Evolutionary conservation across 164 flowering plant species (phyloP).

Genomic region (Vitis vinifera): ASM3070453v1 NC_081806.1:6303001-6303500

Average conservation of each 20-base stretch:
- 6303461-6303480: neutral
- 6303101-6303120: conserved; percentile 1
- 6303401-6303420: neutral
- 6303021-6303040: neutral
- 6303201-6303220: conserved; percentile 6
- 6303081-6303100: neutral
- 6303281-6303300: neutral
- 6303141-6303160: neutral
- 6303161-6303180: neutral
- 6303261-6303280: conserved; percentile 1
- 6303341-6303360: neutral
- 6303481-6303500: neutral
- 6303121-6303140: neutral
- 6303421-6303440: neutral
- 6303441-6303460: neutral
- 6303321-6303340: neutral
- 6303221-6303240: neutral
- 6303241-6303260: neutral
- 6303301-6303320: neutral
- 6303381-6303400: neutral
- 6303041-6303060: neutral
- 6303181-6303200: neutral
- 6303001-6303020: neutral
- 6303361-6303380: neutral
- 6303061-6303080: neutral